Evolutionary conservation across 805 yeast genomes (phyloP), one percentile per base, ranked within the genome.

Genomic region (Metschnikowia arizonensis): DNA sequence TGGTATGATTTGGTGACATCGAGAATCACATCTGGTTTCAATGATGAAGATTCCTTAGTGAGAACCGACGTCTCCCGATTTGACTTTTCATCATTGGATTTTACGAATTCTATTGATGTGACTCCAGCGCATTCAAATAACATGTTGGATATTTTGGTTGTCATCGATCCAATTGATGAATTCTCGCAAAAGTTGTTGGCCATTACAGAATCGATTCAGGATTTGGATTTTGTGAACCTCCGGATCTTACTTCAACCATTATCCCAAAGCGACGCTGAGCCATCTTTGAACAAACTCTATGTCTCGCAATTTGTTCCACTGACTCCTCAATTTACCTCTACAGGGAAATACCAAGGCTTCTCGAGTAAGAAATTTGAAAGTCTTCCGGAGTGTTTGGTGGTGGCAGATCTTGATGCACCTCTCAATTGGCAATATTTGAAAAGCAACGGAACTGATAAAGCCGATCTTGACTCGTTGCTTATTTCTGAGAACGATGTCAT

Each of bases 161-260:
- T 85, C 1, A 56, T 87, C 32, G 89, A 93, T 59, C 97, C 98
- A 1, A 62, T 81, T 1, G 76, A 78, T 47, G 90, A 85, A 53
- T 55, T 66, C 12, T 76, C 95, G 0, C 98, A 88, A 56, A 78
- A 76, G 40, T 56, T 81, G 7, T 53, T 84, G 0, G 66, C 83
- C 0, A 59, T 85, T 14, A 57, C 64, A 3, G 53, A 60, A 3
- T 53, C 77, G 0, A 50, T 83, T 7, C 60, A 63, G 26, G 61
- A 67, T 19, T 56, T 81, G 23, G 63, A 77, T 1, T 79, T 76
- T 53, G 72, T 85, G 3, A 76, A 78, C 17, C 57, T 82, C 4
- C 71, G 73, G 17, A 63, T 89, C 0, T 55, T 79, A 4, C 53
- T 88, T 24, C 77, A 80, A 42, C 97, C 96, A 1, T 65, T 74